Base-by-base conservation (phyloP, 2,329 filamentous ascomycete species). In the Monosporascus sp. region DNA sequence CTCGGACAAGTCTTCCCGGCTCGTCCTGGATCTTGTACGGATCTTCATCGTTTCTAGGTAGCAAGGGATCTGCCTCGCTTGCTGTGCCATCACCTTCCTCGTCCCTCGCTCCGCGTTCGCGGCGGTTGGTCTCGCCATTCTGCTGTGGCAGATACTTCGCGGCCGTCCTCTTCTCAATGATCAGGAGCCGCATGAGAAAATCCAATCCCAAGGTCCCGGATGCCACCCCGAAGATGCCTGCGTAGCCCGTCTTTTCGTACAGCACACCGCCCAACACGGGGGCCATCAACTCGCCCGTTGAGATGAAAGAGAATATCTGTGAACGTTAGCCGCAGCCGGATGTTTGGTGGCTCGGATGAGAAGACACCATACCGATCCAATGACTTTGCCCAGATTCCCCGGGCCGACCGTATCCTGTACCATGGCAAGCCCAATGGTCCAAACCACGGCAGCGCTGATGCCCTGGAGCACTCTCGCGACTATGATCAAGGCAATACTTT, bases 161-260 rank as follows among this genome's bases (percentile, higher is more conserved):
- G 0, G 82, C 81, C 1, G 75, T 73, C 62, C 81, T 83, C 66
- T 83, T 84, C 66, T 87, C 84, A n/a, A 87, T 74, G 50, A 87
- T 73, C 5, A 82, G 63, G 0, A 83, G 60, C 14, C 84, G 77
- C 74, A 86, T 78, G 22, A 80, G 51, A 54, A 86, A 79, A 63
- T 87, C 84, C 17, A 86, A 54, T 0, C 62, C 74, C 1, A 87
- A 63, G 8, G 86, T 65, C 0, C 70, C 76, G 47, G 82, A 73
- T 0, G 75, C 78, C 24, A 85, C 67, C 0, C 74, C 76, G 62
- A 85, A 85, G 0, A 86, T 82, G 0, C 81, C 82, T 14, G 67
- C 62, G 60, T 81, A 81, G 2, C 83, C 84, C 1, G 76, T 74
- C 59, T 79, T 79, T 27, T 79, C 72, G 62, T 86, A 86, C 1